Conservation (phyloP, 2,329 filamentous ascomycete species). For the Talaromyces sp. region DNA sequence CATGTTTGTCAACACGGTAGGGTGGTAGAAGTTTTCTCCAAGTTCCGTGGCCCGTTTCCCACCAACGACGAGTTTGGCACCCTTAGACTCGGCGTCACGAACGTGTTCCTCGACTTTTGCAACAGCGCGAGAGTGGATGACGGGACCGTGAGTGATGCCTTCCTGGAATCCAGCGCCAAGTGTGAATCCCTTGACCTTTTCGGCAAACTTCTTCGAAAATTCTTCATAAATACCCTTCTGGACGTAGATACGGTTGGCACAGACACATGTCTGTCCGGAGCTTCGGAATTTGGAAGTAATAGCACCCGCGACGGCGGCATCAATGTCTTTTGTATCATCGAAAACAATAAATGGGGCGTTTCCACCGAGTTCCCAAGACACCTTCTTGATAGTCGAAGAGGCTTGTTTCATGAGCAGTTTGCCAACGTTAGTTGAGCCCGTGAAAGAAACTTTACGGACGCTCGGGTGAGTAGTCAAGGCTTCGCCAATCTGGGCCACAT, state of each 20-base stretch:
- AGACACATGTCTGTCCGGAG: conserved; percentile 93
- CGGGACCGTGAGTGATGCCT: conserved; percentile 44
- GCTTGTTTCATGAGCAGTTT: conserved; percentile 87
- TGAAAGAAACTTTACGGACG: conserved; percentile 90
- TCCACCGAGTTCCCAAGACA: conserved; percentile 86
- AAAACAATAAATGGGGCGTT: conserved; percentile 97
- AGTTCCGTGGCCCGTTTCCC: conserved; percentile 69
- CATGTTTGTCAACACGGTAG: conserved; percentile 85
- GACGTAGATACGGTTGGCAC: conserved; percentile 57
- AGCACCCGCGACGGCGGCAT: conserved; percentile 75
- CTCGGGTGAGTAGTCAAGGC: conserved; percentile 69
- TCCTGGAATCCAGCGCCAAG: conserved; percentile 43
- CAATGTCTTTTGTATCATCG: conserved; percentile 79
- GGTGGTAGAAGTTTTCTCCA: conserved; percentile 81
- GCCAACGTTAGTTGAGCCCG: conserved; percentile 64
- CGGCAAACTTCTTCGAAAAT: conserved; percentile 52
- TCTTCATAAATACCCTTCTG: conserved; percentile 49
- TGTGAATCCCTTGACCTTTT: conserved; percentile 47
- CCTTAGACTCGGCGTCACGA: conserved; percentile 70
- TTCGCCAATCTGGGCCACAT: conserved; percentile 75
- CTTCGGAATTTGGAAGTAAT: conserved; percentile 87
- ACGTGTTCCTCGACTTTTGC: conserved; percentile 76
- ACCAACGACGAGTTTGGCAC: conserved; percentile 68
- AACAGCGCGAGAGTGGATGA: conserved; percentile 74
- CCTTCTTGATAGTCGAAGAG: conserved; percentile 74